phyloP scores from a whole-genome alignment of 768 basidiomycete genomes.

The Auricularia heimuer region DNA sequence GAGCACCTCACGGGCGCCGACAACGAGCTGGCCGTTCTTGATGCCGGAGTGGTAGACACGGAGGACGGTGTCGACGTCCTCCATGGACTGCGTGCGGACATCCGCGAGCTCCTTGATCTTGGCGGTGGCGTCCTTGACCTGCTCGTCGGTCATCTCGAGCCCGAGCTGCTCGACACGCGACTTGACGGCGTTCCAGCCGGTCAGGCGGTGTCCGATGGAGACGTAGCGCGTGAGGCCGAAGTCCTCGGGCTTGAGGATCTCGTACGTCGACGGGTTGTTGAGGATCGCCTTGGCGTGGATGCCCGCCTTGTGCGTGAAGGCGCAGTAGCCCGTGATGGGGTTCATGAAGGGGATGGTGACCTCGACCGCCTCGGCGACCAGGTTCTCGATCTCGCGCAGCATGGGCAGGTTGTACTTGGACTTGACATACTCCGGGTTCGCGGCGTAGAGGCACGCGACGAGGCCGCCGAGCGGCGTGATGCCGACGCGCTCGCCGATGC shows the following conservation, averaged over 20 bases:
- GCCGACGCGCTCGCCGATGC: conserved; percentile 97
- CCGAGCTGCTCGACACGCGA: conserved; percentile 96
- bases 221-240: conserved; percentile 97
- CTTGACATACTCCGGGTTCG: conserved; percentile 98
- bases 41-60: conserved; percentile 94
- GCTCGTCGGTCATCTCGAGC: conserved; percentile 79
- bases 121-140: conserved; percentile 97
- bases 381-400: conserved; percentile 97
- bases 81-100: conserved; percentile 96
- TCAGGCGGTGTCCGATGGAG: conserved; percentile 95
- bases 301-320: conserved; percentile 99
- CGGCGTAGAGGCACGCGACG: conserved; percentile 92
- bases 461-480: conserved; percentile 97
- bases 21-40: conserved; percentile 80
- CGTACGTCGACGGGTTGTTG: conserved; percentile 98
- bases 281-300: conserved; percentile 99
- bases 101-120: conserved; percentile 99
- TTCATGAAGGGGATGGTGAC: conserved; percentile 97
- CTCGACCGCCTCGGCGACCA: conserved; percentile 97
- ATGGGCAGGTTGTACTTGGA: conserved; percentile 95
- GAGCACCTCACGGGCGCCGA: conserved; percentile 88
- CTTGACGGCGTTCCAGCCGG: conserved; percentile 99
- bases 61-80: conserved; percentile 94
- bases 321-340: conserved; percentile 94
- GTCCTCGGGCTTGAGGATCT: conserved; percentile 98